Conservation (phyloP, 176 grass and related monocot genomes). For the Hordeum vulgare region MorexV3_pseudomolecules_assembly NC_058520.1:586254006-586254505, state of each 20-base stretch:
- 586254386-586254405: neutral
- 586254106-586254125: neutral
- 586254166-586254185: neutral
- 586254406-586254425: neutral
- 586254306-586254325: neutral
- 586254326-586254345: too few relatives aligned
- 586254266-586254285: too few relatives aligned
- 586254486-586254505: neutral
- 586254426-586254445: neutral
- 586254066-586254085: neutral
- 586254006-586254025: neutral
- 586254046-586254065: neutral
- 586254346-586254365: neutral
- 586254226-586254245: too few relatives aligned
- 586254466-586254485: neutral
- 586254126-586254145: neutral
- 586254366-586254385: neutral
- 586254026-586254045: neutral
- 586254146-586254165: neutral
- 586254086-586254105: neutral
- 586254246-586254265: too few relatives aligned
- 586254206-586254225: too few relatives aligned
- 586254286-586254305: too few relatives aligned
- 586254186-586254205: neutral
- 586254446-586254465: neutral